These are phyloP conservation scores for Chrysoporthe austroafricana DNA, from an alignment of 2,329 filamentous ascomycete species.

Conservation along the genomic window DNA sequence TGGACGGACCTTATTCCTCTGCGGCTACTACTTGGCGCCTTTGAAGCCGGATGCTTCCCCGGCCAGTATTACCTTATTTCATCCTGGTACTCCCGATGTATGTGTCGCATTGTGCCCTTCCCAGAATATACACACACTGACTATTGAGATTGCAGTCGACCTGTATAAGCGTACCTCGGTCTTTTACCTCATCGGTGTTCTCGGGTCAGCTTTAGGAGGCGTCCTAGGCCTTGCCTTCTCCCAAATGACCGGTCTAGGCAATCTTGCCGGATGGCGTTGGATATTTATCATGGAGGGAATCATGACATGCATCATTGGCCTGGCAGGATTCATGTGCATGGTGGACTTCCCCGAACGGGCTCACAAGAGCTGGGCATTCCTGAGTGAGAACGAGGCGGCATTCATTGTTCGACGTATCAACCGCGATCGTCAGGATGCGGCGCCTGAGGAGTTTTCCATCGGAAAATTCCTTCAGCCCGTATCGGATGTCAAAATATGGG, in stretches of 20 bases:
- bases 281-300: conserved; percentile 63
- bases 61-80: conserved; percentile 7
- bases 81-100: conserved; percentile 9
- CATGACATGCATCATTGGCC: conserved; percentile 57
- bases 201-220: conserved; percentile 68
- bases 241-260: conserved; percentile 62
- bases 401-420: conserved; percentile 60
- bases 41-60: conserved; percentile 21
- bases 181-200: conserved; percentile 71
- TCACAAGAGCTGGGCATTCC: conserved; percentile 55
- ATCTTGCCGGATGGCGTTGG: conserved; percentile 66
- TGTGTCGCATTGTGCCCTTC: neutral
- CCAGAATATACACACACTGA: neutral
- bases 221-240: conserved; percentile 72
- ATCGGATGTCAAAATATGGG: conserved; percentile 63
- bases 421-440: conserved; percentile 60
- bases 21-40: conserved; percentile 5
- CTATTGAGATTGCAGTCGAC: conserved; percentile 51
- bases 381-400: conserved; percentile 52
- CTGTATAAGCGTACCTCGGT: conserved; percentile 69
- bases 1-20: conserved; percentile 3
- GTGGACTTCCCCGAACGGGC: conserved; percentile 67
- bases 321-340: conserved; percentile 58
- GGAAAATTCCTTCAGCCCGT: conserved; percentile 50
- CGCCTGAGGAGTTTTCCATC: conserved; percentile 56